phyloP scores from a whole-genome alignment of 1,284 basidiomycete genomes.

The Ceratobasidium theobromae region DNA sequence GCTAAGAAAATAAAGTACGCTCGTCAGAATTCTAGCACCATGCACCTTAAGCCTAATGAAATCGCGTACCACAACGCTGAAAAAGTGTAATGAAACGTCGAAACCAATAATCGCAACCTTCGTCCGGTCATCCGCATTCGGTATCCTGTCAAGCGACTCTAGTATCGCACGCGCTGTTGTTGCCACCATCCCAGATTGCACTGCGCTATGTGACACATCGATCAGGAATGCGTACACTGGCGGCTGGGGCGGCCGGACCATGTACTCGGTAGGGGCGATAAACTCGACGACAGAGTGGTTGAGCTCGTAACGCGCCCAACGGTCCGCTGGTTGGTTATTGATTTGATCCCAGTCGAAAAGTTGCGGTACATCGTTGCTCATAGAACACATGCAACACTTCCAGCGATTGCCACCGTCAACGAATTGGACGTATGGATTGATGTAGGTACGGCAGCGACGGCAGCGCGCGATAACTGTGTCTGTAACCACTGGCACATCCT shows the following conservation, averaged over 20 bases:
- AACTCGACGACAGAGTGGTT: slow-evolving; percentile 95
- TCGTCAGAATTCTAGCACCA: background rate
- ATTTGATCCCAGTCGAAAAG: slow-evolving; percentile 95
- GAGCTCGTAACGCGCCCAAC: slow-evolving; percentile 92
- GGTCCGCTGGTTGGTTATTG: slow-evolving; percentile 84
- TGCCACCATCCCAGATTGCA: slow-evolving; percentile 95
- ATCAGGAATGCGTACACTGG: slow-evolving; percentile 97
- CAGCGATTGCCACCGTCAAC: slow-evolving; percentile 97
- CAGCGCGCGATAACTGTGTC: slow-evolving; percentile 98
- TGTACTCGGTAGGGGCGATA: slow-evolving; percentile 98
- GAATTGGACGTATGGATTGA: slow-evolving; percentile 98
- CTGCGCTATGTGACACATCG: slow-evolving; percentile 90
- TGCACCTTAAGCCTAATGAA: background rate
- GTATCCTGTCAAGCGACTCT: slow-evolving; percentile 92
- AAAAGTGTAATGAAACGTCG: slow-evolving; percentile 94
- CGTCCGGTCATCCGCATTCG: slow-evolving; percentile 91
- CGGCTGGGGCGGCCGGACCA: slow-evolving; percentile 97
- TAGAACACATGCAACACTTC: slow-evolving; percentile 99
- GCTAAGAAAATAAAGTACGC: slow-evolving; percentile 52
- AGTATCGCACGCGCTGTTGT: slow-evolving; percentile 95
- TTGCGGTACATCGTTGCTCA: slow-evolving; percentile 98
- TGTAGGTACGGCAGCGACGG: slow-evolving; percentile 95
- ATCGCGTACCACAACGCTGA: slow-evolving; percentile 64
- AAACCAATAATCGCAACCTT: slow-evolving; percentile 93
- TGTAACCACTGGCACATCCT: slow-evolving; percentile 83